phyloP scores from a whole-genome alignment of 768 basidiomycete genomes.

The Suillus clintonianus region DNA sequence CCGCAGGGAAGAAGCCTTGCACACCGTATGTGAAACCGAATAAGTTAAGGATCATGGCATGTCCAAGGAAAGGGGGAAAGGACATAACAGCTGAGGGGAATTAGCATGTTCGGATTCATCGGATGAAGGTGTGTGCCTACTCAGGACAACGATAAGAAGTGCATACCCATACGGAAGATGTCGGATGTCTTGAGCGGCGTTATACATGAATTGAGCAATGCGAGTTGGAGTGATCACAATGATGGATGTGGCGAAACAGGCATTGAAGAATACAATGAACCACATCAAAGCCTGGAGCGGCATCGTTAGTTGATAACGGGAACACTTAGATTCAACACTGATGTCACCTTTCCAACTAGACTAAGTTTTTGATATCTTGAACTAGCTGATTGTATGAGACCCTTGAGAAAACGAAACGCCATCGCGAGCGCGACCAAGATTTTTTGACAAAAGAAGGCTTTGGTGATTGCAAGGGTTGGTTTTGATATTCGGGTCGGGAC shows the following conservation, averaged over 20 bases:
- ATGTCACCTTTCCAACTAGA: conserved; percentile 53
- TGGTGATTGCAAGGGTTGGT: conserved; percentile 22
- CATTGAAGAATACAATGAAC: conserved; percentile 59
- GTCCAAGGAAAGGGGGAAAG: conserved; percentile 35
- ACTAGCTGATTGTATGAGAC: conserved; percentile 20
- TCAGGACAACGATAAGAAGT: conserved; percentile 49
- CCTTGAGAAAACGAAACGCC: conserved; percentile 27
- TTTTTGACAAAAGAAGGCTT: background rate
- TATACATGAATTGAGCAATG: conserved; percentile 71
- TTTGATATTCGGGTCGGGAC: background rate
- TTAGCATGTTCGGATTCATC: conserved; percentile 24
- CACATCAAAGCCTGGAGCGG: conserved; percentile 55
- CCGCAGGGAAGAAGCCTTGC: conserved; percentile 70
- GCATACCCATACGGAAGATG: conserved; percentile 64
- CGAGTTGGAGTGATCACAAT: conserved; percentile 59
- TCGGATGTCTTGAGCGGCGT: conserved; percentile 62
- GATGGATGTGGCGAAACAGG: conserved; percentile 42
- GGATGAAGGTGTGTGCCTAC: conserved; percentile 68
- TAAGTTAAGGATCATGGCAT: conserved; percentile 45
- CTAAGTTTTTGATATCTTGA: conserved; percentile 52
- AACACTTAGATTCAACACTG: background rate
- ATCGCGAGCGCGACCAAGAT: background rate
- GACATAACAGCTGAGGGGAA: conserved; percentile 25
- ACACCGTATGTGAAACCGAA: conserved; percentile 86
- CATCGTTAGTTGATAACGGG: background rate